Base-by-base conservation (phyloP, 306 rosid genomes). In the Ochetophila trinervis region DNA sequence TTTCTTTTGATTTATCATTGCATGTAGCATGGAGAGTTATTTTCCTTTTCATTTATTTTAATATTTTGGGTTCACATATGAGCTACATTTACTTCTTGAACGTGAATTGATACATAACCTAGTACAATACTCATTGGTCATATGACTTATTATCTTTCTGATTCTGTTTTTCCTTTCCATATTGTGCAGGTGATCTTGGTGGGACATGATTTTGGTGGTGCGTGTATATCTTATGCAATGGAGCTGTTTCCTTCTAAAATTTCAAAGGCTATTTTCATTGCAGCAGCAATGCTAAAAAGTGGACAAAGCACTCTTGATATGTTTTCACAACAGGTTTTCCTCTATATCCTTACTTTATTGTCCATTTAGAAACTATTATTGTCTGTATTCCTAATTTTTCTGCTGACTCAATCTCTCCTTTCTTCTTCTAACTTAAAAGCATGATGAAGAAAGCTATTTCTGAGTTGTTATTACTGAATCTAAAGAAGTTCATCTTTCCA, bases 191-290 rank as follows among this genome's bases (percentile, higher is more conserved):
- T 94, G 62, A 88, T 94, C 71, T 73, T 94, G 85, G 97, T 82
- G 72, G 99, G 99, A 45, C 99, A 94, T 80, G 99, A 94, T 84
- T 86, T 94, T 60, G 99, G 99, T 47, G 99, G 99, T 60, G 83
- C 95, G 20, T 88, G 99, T 68, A 83, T 90, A 72, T 85, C 97
- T 4, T 80, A 84, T 82, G 90, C 91, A 62, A 94, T 85, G 99
- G 99, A 94, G 73, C 65, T 80, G 69, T 90, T 81, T 77, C 95
- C 97, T 15, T 69, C 15, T 32, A 94, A 85, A 67, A 75, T 94
- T 77, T 81, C 99, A 20, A 94, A 88, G 81, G 88, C 97, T 58
- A 62, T 94, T 66, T 94, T 94, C 75, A 57, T 94, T 77, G 94
- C 96, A 64, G 99, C 99, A 0, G 83, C 99, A 60, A 90, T 94